A percentile compares a stretch with the other conserved stretches of the same genome.
These are phyloP conservation scores for Psidium friedrichsthalianum DNA, from an alignment of 345 rosid species.

Conservation along the genomic window DNA sequence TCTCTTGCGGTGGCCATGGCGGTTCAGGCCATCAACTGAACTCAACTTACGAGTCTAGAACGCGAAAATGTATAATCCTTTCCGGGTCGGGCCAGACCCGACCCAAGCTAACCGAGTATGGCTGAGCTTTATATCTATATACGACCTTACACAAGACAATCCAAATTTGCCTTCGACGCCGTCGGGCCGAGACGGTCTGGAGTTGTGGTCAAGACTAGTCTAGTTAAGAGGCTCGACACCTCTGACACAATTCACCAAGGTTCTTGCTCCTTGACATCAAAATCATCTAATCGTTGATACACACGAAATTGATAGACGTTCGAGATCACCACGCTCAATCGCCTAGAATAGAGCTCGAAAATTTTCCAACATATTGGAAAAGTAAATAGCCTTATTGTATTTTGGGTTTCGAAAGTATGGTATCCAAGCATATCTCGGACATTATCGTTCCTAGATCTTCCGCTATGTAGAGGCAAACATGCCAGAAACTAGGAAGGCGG, in stretches of 20 bases:
- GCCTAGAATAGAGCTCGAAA: too few relatives aligned
- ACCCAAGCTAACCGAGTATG: too few relatives aligned
- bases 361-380: background rate
- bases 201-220: background rate
- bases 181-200: rapidly evolving
- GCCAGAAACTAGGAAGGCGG: background rate
- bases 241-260: background rate
- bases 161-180: rapidly evolving
- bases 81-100: too few relatives aligned
- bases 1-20: conserved; percentile 7
- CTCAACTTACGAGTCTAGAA: too few relatives aligned
- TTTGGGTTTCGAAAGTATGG: rapidly evolving
- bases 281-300: background rate
- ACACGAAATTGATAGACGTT: background rate
- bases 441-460: background rate
- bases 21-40: background rate
- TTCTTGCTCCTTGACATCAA: background rate
- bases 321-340: background rate
- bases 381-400: background rate
- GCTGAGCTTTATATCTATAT: too few relatives aligned
- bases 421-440: rapidly evolving
- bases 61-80: too few relatives aligned
- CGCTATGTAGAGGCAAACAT: rapidly evolving
- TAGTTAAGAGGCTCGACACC: background rate
- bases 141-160: background rate